These are phyloP conservation scores for Crithidia brevicula DNA, from an alignment of 208 protist genomes.

Conservation along the genomic window DNA sequence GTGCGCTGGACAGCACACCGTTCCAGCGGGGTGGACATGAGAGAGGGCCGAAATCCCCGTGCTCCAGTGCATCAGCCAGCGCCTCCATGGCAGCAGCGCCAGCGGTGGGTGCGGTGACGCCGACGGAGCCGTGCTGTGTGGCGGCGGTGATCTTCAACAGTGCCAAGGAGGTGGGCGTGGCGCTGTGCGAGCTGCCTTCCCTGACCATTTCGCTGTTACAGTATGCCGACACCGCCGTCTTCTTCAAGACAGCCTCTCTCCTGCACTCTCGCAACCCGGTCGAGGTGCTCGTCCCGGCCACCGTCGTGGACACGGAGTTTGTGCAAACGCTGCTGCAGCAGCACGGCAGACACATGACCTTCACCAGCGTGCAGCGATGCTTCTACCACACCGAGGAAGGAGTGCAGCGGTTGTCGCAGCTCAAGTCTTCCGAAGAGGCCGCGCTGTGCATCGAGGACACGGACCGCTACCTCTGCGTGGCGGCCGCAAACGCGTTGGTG, in stretches of 20 bases:
- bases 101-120: slow-evolving; percentile 5
- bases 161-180: slow-evolving; percentile 73
- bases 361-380: slow-evolving; percentile 76
- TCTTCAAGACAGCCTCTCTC: slow-evolving; percentile 70
- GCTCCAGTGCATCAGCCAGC: not conserved
- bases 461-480: slow-evolving; percentile 82
- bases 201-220: slow-evolving; percentile 71
- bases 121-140: slow-evolving; percentile 51
- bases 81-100: not conserved
- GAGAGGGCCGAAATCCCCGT: not conserved
- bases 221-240: slow-evolving; percentile 76
- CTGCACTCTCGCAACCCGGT: slow-evolving; percentile 74
- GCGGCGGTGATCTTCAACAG: slow-evolving; percentile 79
- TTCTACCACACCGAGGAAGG: slow-evolving; percentile 75
- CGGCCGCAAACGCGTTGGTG: slow-evolving; percentile 77
- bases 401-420: slow-evolving; percentile 53
- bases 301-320: slow-evolving; percentile 51
- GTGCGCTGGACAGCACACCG: not conserved
- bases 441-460: slow-evolving; percentile 51
- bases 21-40: too few relatives aligned
- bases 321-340: slow-evolving; percentile 66
- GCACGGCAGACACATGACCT: slow-evolving; percentile 60
- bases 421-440: slow-evolving; percentile 52
- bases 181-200: slow-evolving; percentile 64
- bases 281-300: slow-evolving; percentile 75